Base-by-base conservation (phyloP, 495 filamentous ascomycete genomes). In the Aspergillus wentii region DNA sequence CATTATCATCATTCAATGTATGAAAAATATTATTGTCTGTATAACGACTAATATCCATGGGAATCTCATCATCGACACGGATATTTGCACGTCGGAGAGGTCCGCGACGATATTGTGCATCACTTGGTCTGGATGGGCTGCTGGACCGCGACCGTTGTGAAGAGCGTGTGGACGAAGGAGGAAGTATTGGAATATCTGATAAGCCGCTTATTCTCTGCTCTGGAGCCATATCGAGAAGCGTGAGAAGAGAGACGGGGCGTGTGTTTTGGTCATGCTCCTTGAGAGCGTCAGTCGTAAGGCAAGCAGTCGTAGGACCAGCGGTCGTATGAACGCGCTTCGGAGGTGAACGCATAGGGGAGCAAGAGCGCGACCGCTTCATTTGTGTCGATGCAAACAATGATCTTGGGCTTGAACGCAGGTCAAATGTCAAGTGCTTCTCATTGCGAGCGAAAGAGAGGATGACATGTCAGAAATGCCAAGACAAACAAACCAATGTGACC, bases 111-210 rank as follows among this genome's bases (percentile, higher is more conserved):
- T 44, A 44, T 33, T 43, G 34, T 27, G 41, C 34, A 33, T 43
- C 34, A 20, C 27, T 43, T 1, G 26, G 33, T 27, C 14, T 44
- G 5, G 17, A 13, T 1, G 41, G 41, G 13, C 28, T 44, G 34
- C 28, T 44, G 11, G 41, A 44, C 14, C 41, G 41, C 19, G 41
- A 38, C 19, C 20, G 11, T 23, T 44, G 41, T 21, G 41, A 38
- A n/a, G 41, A 44, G 18, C n/a, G 28, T 15, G 34, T 38, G 15
- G 41, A 42, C 0, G 40, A 19, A 30, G 32, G 40, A 30, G 40
- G 40, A 10, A 28, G 21, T 20, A 19, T 32, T 16, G 33, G 21
- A 1, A 33, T 14, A 14, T 33, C 33, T 19, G 33, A 33, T 11
- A 37, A 26, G 6, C 15, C 11, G 22, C 2, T 2, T 1, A 4